phyloP scores from a whole-genome alignment of 1,284 basidiomycete genomes.

The Spongispora temasekensis region DNA sequence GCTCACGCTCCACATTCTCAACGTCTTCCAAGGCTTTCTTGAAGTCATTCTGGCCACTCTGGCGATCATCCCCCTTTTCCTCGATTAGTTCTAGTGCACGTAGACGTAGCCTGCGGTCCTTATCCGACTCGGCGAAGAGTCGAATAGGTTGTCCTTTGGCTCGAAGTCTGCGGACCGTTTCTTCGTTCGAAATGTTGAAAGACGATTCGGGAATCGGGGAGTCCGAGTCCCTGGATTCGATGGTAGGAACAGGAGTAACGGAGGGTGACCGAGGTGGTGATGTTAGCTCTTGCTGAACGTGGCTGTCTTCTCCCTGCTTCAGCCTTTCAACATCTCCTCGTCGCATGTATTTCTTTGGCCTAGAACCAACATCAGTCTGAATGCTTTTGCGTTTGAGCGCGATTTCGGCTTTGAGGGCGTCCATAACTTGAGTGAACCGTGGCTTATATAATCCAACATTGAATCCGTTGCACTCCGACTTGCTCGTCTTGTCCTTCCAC shows the following conservation, averaged over 20 bases:
- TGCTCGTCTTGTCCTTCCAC: conserved; percentile 21
- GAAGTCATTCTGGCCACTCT: conserved; percentile 91
- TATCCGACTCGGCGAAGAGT: conserved; percentile 94
- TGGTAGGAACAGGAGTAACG: conserved; percentile 45
- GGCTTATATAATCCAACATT: conserved; percentile 30
- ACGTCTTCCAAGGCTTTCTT: conserved; percentile 91
- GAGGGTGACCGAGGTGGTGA: conserved; percentile 42
- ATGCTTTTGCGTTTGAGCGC: conserved; percentile 81
- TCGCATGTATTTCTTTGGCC: conserved; percentile 83
- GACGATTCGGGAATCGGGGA: conserved; percentile 58
- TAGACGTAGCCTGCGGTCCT: conserved; percentile 86
- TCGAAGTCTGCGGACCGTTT: conserved; percentile 86
- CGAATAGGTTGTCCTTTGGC: conserved; percentile 93
- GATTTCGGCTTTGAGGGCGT: conserved; percentile 87
- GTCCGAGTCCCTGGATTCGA: conserved; percentile 37
- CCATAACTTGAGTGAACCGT: conserved; percentile 52
- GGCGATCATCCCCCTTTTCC: conserved; percentile 76
- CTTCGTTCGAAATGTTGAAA: conserved; percentile 94
- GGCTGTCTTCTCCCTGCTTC: conserved; percentile 59
- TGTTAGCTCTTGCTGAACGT: conserved; percentile 40
- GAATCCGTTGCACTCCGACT: conserved; percentile 44
- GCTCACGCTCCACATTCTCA: conserved; percentile 78
- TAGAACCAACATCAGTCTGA: conserved; percentile 42
- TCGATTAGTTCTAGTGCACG: conserved; percentile 94
- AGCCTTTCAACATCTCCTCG: conserved; percentile 79